These are phyloP conservation scores for Rhodotorula sp. DNA, from an alignment of 1,284 basidiomycete species.

Conservation along the genomic window DNA sequence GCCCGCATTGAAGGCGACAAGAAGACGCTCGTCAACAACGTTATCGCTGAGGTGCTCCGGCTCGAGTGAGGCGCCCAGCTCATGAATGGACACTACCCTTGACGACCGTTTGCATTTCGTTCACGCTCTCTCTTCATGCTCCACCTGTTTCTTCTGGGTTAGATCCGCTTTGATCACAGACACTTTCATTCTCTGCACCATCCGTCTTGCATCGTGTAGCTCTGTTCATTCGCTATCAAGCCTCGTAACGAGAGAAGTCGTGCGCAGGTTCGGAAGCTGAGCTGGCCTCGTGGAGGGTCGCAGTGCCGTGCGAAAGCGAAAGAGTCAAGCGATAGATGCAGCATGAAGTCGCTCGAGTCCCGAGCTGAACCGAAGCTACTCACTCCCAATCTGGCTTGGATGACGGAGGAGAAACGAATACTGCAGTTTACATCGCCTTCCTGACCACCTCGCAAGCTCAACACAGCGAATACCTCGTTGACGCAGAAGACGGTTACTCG, in stretches of 20 bases:
- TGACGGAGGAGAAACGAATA: too few relatives aligned
- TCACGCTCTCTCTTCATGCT: not conserved
- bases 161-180: not conserved
- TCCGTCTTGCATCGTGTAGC: not conserved
- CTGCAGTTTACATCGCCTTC: too few relatives aligned
- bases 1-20: constrained; percentile 33
- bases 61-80: not conserved
- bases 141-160: not conserved
- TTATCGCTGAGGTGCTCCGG: constrained; percentile 36
- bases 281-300: too few relatives aligned
- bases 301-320: too few relatives aligned
- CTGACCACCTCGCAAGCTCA: too few relatives aligned
- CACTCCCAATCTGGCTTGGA: too few relatives aligned
- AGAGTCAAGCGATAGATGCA: too few relatives aligned
- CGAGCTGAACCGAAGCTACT: too few relatives aligned
- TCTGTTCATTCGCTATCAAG: not conserved
- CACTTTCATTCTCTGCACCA: not conserved
- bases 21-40: constrained; percentile 38
- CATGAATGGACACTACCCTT: not conserved
- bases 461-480: too few relatives aligned
- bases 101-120: not conserved
- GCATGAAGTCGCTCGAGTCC: too few relatives aligned
- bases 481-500: constrained; percentile 1
- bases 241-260: not conserved
- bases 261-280: not conserved